Percentiles rank a stretch among this genome's conserved stretches.
phyloP scores from a whole-genome alignment of 1,139 yeast genomes.

The Yarrowia galli region DNA sequence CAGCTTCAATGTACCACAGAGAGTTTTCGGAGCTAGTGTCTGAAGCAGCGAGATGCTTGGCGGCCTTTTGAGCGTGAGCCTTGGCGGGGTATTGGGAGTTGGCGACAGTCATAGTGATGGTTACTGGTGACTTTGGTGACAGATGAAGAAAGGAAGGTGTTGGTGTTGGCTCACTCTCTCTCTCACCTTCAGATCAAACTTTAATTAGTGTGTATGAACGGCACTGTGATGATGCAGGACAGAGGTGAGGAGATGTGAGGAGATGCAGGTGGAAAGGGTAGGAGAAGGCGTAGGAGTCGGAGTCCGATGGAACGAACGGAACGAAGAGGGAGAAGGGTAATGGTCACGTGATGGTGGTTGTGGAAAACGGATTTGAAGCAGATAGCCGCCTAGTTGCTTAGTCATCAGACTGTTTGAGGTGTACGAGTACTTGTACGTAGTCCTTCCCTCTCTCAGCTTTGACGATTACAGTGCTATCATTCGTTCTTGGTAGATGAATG shows the following conservation, averaged over 20 bases:
- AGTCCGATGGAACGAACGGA: too few species aligned
- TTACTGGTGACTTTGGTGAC: neutral
- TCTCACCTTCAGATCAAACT: slow-evolving; percentile 25
- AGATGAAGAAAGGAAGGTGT: slow-evolving; percentile 7
- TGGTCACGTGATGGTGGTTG: too few species aligned
- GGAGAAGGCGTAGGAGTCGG: slow-evolving; percentile 23
- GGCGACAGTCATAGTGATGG: slow-evolving; percentile 17
- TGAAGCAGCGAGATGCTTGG: slow-evolving; percentile 50
- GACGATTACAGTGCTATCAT: too few species aligned
- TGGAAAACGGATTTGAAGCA: too few species aligned
- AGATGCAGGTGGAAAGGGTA: slow-evolving; percentile 12
- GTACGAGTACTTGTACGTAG: too few species aligned
- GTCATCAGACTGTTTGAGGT: neutral
- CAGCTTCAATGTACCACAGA: slow-evolving; percentile 70
- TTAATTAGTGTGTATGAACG: slow-evolving; percentile 26
- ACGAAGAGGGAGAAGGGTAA: too few species aligned
- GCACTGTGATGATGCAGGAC: slow-evolving; percentile 5
- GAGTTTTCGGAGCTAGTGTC: slow-evolving; percentile 42
- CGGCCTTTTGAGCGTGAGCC: slow-evolving; percentile 59
- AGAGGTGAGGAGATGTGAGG: neutral
- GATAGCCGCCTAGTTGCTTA: neutral
- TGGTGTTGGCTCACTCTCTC: too few species aligned
- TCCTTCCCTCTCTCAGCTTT: too few species aligned
- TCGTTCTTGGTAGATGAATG: too few species aligned
- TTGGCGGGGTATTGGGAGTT: slow-evolving; percentile 68